Evolutionary conservation across 169 alveolate genomes (phyloP), one percentile per base, ranked within the genome.

Genomic region (Babesia sp.): DNA sequence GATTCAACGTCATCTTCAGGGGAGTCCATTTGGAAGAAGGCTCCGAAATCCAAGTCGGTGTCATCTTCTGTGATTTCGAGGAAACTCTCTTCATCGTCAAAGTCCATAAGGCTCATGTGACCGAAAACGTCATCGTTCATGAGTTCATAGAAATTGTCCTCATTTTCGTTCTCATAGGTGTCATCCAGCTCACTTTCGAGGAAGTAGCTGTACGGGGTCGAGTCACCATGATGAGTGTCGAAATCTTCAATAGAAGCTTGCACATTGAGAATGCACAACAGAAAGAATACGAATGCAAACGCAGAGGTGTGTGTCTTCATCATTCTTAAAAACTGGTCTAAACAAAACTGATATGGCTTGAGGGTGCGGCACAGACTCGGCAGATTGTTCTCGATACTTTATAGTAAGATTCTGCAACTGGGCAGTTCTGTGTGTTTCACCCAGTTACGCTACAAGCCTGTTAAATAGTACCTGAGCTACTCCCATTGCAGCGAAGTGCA

Each of bases 191-290:
- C 71, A 26, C 29, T 44, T 39, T 60, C 71, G 24, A 31, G 33
- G 33, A 57, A 57, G 67, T 57, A 57, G 67, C 67, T 57, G 67
- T 57, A 57, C 12, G 67, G 33, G 2, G 7, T 48, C 12, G 57
- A 44, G 18, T 44, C 57, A 16, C 26, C 57, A 14, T 11, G 3
- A 28, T 48, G 57, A 28, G 8, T 48, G 28, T 1, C 57, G 1
- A 20, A 3, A 16, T 48, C 22, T 0, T 16, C 5, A 1, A 48
- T 7, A 16, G 9, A 41, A 3, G 57, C 57, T 28, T n/a, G 36
- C 26, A 33, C 67, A 57, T 33, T 22, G 50, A 39, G n/a, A 12
- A 18, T 22, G 45, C 16, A 8, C 6, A 34, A n/a, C 11, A 33
- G 2, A 16, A 31, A 57, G 36, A 37, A 28, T 20, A 39, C 29